Evolutionary conservation across 2,329 filamentous ascomycete species (phyloP).

Genomic region (Ceratocystis cubensis): DNA sequence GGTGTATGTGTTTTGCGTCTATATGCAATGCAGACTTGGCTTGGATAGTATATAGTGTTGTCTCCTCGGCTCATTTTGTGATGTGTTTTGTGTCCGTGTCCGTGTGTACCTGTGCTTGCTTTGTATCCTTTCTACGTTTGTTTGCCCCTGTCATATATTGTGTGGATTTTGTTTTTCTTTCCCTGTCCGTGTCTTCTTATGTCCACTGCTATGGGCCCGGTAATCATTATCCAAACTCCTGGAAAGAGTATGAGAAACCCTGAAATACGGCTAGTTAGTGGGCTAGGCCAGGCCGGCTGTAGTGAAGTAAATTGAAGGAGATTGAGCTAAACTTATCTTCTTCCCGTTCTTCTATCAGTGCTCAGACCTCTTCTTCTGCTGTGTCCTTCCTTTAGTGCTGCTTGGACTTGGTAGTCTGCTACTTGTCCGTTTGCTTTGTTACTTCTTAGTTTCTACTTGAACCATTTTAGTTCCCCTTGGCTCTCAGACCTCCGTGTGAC

Average conservation of each 20-base stretch:
- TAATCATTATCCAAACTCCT: constrained; percentile 1
- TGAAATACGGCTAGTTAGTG: too few species aligned
- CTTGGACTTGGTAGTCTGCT: background rate
- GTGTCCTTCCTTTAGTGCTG: too few species aligned
- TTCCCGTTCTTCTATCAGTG: background rate
- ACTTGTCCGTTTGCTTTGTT: background rate
- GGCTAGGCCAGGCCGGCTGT: background rate
- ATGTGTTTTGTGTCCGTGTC: too few species aligned
- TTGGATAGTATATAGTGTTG: too few species aligned
- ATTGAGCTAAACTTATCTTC: background rate
- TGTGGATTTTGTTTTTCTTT: background rate
- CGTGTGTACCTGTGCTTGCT: too few species aligned
- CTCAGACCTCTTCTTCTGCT: background rate
- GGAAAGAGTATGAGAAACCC: background rate
- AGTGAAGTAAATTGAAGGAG: background rate
- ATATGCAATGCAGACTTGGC: too few species aligned
- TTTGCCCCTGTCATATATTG: too few species aligned
- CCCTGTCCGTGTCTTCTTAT: background rate
- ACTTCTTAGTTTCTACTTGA: background rate
- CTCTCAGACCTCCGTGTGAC: constrained; percentile 1
- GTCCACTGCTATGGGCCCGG: background rate
- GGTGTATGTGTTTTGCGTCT: too few species aligned
- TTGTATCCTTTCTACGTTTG: too few species aligned
- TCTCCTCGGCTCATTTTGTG: too few species aligned
- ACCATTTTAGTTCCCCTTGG: background rate